A percentile compares a stretch with the other conserved stretches of the same genome.
phyloP scores from a whole-genome alignment of 495 filamentous ascomycete genomes.

The Aspergillus biplanus region DNA sequence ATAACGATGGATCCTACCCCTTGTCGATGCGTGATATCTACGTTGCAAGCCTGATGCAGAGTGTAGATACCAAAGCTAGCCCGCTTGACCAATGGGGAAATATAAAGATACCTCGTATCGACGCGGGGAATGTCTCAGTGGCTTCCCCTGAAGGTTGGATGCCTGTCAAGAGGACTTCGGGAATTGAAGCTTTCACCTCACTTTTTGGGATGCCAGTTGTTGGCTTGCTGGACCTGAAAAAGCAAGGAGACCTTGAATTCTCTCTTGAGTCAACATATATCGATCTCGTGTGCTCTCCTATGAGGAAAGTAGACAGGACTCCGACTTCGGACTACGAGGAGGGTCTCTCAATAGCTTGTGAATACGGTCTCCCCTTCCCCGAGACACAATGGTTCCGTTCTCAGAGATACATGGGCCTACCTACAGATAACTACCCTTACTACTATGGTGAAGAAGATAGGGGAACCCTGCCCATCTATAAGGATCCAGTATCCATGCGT shows the following conservation, averaged over 20 bases:
- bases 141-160: slow-evolving; percentile 19
- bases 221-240: neutral
- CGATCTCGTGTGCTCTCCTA: slow-evolving; percentile 10
- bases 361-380: neutral
- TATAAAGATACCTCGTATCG: slow-evolving; percentile 22
- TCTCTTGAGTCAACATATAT: slow-evolving; percentile 21
- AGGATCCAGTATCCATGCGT: slow-evolving; percentile 6
- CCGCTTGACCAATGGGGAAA: slow-evolving; percentile 24
- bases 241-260: slow-evolving; percentile 16
- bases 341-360: slow-evolving; percentile 10
- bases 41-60: slow-evolving; percentile 22
- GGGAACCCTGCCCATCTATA: neutral
- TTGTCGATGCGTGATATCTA: slow-evolving; percentile 24
- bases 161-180: slow-evolving; percentile 2
- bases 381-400: slow-evolving; percentile 1
- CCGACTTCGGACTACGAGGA: neutral
- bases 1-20: slow-evolving; percentile 15
- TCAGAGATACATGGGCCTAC: slow-evolving; percentile 14
- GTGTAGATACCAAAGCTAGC: slow-evolving; percentile 11
- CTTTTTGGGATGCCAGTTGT: slow-evolving; percentile 22
- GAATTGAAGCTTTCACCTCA: slow-evolving; percentile 15
- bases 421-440: neutral
- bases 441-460: neutral
- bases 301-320: neutral
- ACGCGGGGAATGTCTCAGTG: slow-evolving; percentile 10